Base-by-base conservation (phyloP, 2,329 filamentous ascomycete species). In the Canariomyces notabilis region DNA sequence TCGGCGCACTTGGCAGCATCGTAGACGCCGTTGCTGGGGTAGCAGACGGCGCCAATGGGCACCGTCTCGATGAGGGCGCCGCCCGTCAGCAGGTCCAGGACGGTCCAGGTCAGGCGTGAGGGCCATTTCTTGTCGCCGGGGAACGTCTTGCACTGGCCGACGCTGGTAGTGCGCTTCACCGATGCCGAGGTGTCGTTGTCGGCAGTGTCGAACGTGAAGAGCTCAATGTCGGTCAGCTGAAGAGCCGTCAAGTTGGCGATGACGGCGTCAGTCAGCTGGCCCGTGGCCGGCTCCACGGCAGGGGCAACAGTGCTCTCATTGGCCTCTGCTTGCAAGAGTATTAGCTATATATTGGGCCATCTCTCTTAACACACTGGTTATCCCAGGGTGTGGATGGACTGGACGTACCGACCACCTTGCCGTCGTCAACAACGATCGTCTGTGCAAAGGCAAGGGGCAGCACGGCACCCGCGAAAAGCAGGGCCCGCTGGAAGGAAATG, bases 21-120 rank as follows among this genome's bases (percentile, higher is more conserved):
- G 49, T 63, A 61, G 11, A 49, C 53, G 4, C 58, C 56, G 2
- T 57, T 59, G 34, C 57, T 51, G 2, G 42, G 44, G 40, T 67
- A 67, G 53, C 66, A 68, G 16, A 59, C 64, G 15, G 63, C 61
- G 2, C 59, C 64, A 2, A 60, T 57, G 5, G 65, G 64, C 4
- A 59, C 48, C 18, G 64, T 65, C 31, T 60, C 58, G 36, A 68
- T 60, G 14, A 67, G 56, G 11, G 56, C 59, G n/a, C 61, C 61
- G 31, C 53, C 58, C 2, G 51, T 50, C 18, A 56, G 15, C 19
- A 56, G 44, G 48, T 56, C 33, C n/a, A 57, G 53, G 12, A 67
- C 57, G 11, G 58, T 52, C 51, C 51, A 49, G 39, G 62, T 63
- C 37, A 66, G 53, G 15, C 34, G 51, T 6, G 57, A 50, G 1